phyloP scores from a whole-genome alignment of 768 basidiomycete species.

The Amanita inopinata region DNA sequence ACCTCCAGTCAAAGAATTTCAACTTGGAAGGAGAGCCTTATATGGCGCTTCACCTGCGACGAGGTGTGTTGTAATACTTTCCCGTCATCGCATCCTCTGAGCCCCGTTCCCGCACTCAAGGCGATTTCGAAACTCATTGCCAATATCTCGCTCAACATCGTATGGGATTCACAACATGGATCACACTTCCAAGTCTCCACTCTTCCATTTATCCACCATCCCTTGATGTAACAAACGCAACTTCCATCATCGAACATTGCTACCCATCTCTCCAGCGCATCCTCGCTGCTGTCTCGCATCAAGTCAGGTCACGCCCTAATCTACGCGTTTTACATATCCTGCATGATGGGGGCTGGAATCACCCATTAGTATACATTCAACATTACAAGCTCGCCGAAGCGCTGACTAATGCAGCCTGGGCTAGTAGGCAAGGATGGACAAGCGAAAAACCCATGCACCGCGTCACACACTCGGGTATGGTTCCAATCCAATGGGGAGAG shows the following conservation, averaged over 20 bases:
- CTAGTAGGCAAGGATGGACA: constrained; percentile 24
- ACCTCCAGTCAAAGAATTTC: constrained; percentile 19
- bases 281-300: constrained; percentile 26
- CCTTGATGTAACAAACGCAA: constrained; percentile 25
- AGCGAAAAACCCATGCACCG: constrained; percentile 28
- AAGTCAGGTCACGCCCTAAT: constrained; percentile 25
- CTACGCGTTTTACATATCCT: constrained; percentile 31
- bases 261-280: constrained; percentile 33
- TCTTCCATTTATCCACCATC: constrained; percentile 23
- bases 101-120: constrained; percentile 12
- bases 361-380: constrained; percentile 33
- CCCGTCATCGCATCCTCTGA: not conserved
- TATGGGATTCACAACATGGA: constrained; percentile 38
- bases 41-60: constrained; percentile 37
- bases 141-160: constrained; percentile 22
- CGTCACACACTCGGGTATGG: constrained; percentile 31
- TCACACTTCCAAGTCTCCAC: constrained; percentile 29
- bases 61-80: constrained; percentile 20
- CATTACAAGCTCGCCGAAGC: constrained; percentile 29
- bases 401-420: constrained; percentile 25
- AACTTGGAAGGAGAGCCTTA: constrained; percentile 25
- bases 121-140: constrained; percentile 37
- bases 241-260: constrained; percentile 34
- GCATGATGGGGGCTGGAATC: constrained; percentile 40
- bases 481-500: constrained; percentile 28